Evolutionary conservation across 768 basidiomycete species (phyloP), one percentile per base, ranked within the genome.

Genomic region (Pleurotus cornucopiae): DNA sequence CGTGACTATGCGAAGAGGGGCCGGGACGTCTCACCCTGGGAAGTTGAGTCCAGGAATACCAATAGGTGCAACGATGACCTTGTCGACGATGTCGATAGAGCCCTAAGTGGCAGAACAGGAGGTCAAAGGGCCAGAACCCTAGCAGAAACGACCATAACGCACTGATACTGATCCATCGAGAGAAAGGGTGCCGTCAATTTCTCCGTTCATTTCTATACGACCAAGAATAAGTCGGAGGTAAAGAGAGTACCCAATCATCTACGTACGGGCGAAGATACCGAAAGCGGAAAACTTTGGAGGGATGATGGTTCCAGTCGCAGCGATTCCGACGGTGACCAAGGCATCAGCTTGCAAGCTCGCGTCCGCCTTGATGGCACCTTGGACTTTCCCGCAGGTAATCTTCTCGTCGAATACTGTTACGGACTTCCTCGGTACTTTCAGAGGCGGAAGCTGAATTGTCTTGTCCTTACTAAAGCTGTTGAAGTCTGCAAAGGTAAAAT

Each of bases 21-120:
- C 9, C 34, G 56, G 25, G 25, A 26, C 7, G 0, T 57, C 66
- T 34, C 58, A 71, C 70, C 68, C 69, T 7, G 73, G 70, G 59
- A 73, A 67, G 39, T 61, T 58, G 43, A 56, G 44, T 23, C 63
- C 63, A 1, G 72, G 73, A 23, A 76, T 65, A 3, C 73, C 72
- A 21, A 63, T 56, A 20, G 46, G 21, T 62, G 47, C 54, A 69
- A 70, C n/a, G 75, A 57, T 16, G 61, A 40, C 26, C 69, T 59
- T 26, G 59, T 44, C 18, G 68, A 70, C 7, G 66, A 63, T 23
- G 57, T 67, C 66, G 44, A 74, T 46, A 0, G 59, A 60, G 2
- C n/a, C n/a, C n/a, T n/a, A n/a, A n/a, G 67, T 69, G 64, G 69
- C 6, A 26, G 2, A 2, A 21, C 43, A 44, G 20, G 13, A 13